phyloP scores from a whole-genome alignment of 2,329 filamentous ascomycete species.

The Apiospora rasikravindrae region DNA sequence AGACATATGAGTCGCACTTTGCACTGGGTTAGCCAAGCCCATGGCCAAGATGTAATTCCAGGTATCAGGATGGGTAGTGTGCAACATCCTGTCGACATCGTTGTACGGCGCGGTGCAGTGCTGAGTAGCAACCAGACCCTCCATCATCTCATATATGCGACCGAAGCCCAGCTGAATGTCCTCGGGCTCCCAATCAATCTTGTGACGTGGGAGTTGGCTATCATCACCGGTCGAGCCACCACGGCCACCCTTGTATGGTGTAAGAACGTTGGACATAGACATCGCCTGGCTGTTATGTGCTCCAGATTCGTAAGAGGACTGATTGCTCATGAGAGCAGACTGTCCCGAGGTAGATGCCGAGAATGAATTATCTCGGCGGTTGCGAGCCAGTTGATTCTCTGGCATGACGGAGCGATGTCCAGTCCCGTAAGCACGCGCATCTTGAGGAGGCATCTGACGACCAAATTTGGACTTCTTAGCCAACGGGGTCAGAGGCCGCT shows the following conservation, averaged over 20 bases:
- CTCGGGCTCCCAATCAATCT: conserved; percentile 31
- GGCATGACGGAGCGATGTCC: neutral
- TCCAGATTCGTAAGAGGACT: neutral
- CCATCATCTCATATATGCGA: conserved; percentile 35
- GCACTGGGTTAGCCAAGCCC: conserved; percentile 28
- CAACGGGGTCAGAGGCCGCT: conserved; percentile 17
- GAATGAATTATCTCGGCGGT: neutral
- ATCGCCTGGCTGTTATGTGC: neutral
- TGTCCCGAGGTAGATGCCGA: conserved; percentile 15
- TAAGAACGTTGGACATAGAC: neutral
- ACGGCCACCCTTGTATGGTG: neutral
- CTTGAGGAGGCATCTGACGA: neutral
- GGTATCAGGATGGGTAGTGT: conserved; percentile 29
- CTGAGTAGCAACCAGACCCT: conserved; percentile 36
- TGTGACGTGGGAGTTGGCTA: conserved; percentile 28
- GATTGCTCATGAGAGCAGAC: neutral
- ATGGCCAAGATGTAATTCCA: conserved; percentile 36
- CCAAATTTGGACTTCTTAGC: conserved; percentile 18
- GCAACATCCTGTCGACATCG: conserved; percentile 27
- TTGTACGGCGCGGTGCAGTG: conserved; percentile 28
- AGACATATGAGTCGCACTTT: conserved; percentile 32
- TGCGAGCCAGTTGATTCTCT: neutral
- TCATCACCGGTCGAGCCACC: neutral
- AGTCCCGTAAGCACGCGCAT: conserved; percentile 9
- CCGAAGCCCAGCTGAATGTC: conserved; percentile 33